Evolutionary conservation across 495 filamentous ascomycete species (phyloP).

Genomic region (Aspergillus taichungensis): DNA sequence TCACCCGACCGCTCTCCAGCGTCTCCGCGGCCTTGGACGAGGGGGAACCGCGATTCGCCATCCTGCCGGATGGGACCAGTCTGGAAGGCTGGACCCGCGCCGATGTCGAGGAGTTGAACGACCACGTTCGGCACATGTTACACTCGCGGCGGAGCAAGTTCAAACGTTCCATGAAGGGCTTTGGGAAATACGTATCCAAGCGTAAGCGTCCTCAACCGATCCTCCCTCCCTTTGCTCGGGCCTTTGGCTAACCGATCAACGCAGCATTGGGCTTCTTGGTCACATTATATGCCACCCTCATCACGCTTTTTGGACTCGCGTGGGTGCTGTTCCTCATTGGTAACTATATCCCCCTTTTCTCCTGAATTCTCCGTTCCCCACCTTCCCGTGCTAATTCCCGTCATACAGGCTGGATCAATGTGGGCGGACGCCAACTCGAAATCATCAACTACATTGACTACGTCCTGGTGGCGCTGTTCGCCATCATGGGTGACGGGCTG

Average conservation of each 20-base stretch:
- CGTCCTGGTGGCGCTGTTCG: constrained; percentile 68
- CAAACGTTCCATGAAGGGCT: constrained; percentile 65
- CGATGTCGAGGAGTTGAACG: constrained; percentile 64
- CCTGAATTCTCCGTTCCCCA: not conserved
- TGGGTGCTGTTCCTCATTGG: constrained; percentile 81
- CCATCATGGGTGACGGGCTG: constrained; percentile 66
- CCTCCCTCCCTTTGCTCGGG: not conserved
- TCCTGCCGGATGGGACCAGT: constrained; percentile 47
- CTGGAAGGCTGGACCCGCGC: constrained; percentile 61
- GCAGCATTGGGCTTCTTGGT: constrained; percentile 63
- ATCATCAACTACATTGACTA: constrained; percentile 70
- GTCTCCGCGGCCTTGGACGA: constrained; percentile 25
- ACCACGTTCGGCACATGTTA: constrained; percentile 73
- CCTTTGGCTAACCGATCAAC: constrained; percentile 5
- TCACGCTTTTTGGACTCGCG: constrained; percentile 70
- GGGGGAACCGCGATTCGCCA: constrained; percentile 27
- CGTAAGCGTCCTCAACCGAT: constrained; percentile 33
- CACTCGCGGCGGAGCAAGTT: constrained; percentile 69
- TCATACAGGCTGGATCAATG: constrained; percentile 62
- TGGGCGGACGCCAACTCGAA: constrained; percentile 60
- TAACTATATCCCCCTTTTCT: constrained; percentile 6
- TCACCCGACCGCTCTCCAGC: constrained; percentile 25
- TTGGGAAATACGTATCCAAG: constrained; percentile 61
- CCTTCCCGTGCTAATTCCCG: not conserved
- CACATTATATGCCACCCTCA: constrained; percentile 69